Evolutionary conservation across 2,329 filamentous ascomycete genomes (phyloP).

Genomic region (Aspergillus sojae): DNA sequence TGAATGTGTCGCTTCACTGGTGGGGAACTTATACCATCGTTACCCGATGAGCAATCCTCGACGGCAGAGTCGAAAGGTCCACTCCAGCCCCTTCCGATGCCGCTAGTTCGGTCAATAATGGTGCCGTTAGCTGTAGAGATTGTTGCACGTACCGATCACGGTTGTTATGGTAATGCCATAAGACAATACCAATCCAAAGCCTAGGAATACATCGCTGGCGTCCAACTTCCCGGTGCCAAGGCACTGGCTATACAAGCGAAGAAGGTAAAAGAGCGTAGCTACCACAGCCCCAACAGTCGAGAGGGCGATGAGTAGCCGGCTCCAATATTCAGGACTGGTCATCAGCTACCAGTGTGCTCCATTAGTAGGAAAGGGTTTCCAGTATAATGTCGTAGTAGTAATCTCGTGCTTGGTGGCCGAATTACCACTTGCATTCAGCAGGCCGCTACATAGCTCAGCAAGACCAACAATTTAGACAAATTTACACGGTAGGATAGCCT

Average conservation of each 20-base stretch:
- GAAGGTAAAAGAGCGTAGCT: constrained; percentile 19
- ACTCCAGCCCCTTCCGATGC: neutral
- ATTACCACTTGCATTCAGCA: neutral
- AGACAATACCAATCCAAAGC: constrained; percentile 17
- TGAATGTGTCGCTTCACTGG: too few relatives aligned
- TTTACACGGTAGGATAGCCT: neutral
- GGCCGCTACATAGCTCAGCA: neutral
- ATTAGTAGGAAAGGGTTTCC: neutral
- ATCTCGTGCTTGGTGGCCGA: neutral
- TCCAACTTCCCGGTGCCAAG: constrained; percentile 7
- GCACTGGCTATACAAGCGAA: constrained; percentile 20
- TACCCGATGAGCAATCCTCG: neutral
- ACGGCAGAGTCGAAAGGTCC: neutral
- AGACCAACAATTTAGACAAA: neutral
- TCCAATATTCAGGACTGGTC: neutral
- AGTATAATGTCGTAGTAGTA: neutral
- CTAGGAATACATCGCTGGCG: constrained; percentile 22
- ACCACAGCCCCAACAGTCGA: constrained; percentile 17
- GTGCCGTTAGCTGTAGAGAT: too few relatives aligned
- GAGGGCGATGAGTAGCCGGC: constrained; percentile 18
- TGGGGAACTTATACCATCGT: neutral
- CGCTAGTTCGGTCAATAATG: neutral
- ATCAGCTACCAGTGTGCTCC: neutral
- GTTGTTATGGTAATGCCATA: constrained; percentile 16
- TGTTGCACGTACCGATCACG: neutral